Evolutionary conservation across 805 yeast genomes (phyloP), one percentile per base, ranked within the genome.

Genomic region (Vanderwaltozyma verrucispora): DNA sequence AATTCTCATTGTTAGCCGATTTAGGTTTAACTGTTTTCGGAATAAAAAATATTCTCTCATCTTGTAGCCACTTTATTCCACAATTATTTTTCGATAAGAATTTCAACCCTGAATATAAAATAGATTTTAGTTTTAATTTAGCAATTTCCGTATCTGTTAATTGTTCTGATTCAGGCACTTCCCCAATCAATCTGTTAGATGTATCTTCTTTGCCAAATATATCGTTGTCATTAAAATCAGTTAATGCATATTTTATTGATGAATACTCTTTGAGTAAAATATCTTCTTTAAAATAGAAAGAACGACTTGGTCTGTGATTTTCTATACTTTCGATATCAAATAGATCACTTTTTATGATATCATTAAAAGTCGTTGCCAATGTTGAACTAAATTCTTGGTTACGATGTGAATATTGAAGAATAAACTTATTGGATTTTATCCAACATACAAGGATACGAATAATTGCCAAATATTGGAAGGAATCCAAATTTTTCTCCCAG

Each of bases 271-370:
- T 74, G 45, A 76, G 61, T 17, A 65, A 57, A 12, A 79, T 74
- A 59, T 81, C 92, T 49, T 82, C 89, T 32, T 64, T 58, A 50
- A 79, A 80, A 37, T 70, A 71, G 39, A 75, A 71, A 2, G 54
- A 48, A 54, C 89, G 66, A 7, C 51, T 44, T 13, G 81, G 80
- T 35, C 65, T 23, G 12, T 30, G 15, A 13, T 18, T 34, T 33
- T 20, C 9, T 20, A 20, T 10, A 36, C 18, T 7, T 28, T 32
- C 18, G 24, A 12, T 2, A 11, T 41, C 33, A 11, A 41, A 30
- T 18, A 30, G 32, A 36, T 33, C 42, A 38, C 28, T 51, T 18
- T 38, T 39, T 21, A 37, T 26, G n/a, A 66, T 40, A n/a, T 42
- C 34, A 38, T 66, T 66, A 14, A 54, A 32, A 12, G 66, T 28